Conservation (phyloP, 179 eudicot species). For the Amaranthus tricolor region DNA sequence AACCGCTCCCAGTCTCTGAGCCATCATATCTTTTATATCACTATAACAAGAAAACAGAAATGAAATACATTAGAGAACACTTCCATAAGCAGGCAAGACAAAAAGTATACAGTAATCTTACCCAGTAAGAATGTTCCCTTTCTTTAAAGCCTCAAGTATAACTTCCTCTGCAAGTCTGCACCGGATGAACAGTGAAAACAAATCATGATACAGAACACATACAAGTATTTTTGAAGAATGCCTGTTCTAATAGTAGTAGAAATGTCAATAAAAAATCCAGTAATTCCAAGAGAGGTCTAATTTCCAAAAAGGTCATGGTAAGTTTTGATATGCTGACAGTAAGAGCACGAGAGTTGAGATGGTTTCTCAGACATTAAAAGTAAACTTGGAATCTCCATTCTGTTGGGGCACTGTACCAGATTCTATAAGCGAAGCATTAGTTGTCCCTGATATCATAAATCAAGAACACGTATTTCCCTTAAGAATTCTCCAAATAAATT, state of each 20-base stretch:
- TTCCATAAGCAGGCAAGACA: slow-evolving; percentile 15
- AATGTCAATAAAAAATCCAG: neutral
- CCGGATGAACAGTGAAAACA: slow-evolving; percentile 1
- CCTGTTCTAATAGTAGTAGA: neutral
- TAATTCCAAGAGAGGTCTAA: neutral
- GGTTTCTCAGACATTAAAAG: no score
- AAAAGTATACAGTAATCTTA: slow-evolving; percentile 22
- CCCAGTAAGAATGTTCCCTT: slow-evolving; percentile 72
- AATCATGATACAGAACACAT: slow-evolving; percentile 8
- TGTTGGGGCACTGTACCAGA: no score
- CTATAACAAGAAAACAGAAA: slow-evolving; percentile 34
- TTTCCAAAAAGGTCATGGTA: slow-evolving; percentile 2
- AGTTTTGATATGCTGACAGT: neutral
- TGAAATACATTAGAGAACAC: slow-evolving; percentile 4
- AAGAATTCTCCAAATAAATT: no score
- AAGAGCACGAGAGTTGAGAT: no score
- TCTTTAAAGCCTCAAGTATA: slow-evolving; percentile 67
- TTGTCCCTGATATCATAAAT: neutral
- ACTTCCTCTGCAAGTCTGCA: slow-evolving; percentile 76
- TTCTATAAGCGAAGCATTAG: neutral
- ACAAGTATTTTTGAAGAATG: neutral
- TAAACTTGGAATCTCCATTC: no score
- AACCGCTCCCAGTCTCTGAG: slow-evolving; percentile 76
- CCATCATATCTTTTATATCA: slow-evolving; percentile 81
- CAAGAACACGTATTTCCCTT: no score